Evolutionary conservation across 2,329 filamentous ascomycete genomes (phyloP).

Genomic region (Zelopaecilomyces penicillatus): DNA sequence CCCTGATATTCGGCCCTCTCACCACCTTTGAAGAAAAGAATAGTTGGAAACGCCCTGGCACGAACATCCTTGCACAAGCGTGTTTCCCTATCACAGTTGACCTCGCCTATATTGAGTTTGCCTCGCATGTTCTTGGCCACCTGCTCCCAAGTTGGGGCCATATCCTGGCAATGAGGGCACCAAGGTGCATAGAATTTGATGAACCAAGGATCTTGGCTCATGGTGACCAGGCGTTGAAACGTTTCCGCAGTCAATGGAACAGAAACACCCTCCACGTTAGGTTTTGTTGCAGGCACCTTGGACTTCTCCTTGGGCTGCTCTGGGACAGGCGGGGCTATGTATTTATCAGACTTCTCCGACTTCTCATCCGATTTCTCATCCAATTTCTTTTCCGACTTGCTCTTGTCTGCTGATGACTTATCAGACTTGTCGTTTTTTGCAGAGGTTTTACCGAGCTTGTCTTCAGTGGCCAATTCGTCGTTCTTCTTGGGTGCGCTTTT

Average conservation of each 20-base stretch:
- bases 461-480: constrained; percentile 3
- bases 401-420: constrained; percentile 13
- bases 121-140: constrained; percentile 88
- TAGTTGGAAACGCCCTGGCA: constrained; percentile 74
- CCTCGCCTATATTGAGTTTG: constrained; percentile 84
- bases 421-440: constrained; percentile 17
- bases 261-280: constrained; percentile 70
- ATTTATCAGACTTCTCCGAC: constrained; percentile 22
- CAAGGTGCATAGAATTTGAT: constrained; percentile 98
- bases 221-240: constrained; percentile 79
- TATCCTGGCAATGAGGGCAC: constrained; percentile 91
- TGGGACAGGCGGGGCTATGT: too few species aligned
- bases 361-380: constrained; percentile 14
- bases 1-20: constrained; percentile 92
- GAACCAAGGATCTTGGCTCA: constrained; percentile 89
- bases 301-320: constrained; percentile 21
- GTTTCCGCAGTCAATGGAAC: constrained; percentile 70
- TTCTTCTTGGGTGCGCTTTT: constrained; percentile 20
- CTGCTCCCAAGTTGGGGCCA: constrained; percentile 84
- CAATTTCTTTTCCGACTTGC: constrained; percentile 13
- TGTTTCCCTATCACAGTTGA: constrained; percentile 83
- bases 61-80: constrained; percentile 87
- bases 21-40: constrained; percentile 85
- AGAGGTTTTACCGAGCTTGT: constrained; percentile 24
- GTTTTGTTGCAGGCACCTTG: constrained; percentile 42